Percentiles rank a stretch among this genome's conserved stretches.
Evolutionary conservation across 805 yeast species (phyloP).

Genomic region (Candida dajiaensis): DNA sequence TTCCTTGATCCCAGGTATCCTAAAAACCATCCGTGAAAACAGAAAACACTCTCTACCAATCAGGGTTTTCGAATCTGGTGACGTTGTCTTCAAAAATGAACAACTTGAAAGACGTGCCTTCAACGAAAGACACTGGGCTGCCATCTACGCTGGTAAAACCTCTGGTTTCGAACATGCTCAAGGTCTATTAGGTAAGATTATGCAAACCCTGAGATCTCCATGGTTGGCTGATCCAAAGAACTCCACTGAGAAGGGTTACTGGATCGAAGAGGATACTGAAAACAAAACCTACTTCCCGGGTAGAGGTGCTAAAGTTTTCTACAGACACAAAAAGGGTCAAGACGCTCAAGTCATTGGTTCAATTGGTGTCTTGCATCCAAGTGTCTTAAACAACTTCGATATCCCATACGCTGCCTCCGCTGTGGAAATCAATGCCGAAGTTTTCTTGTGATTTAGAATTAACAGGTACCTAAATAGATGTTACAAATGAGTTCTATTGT

Average conservation of each 20-base stretch:
- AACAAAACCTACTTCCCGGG: constrained; percentile 89
- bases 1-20: constrained; percentile 85
- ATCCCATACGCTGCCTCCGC: constrained; percentile 90
- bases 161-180: constrained; percentile 94
- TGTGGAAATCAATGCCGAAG: constrained; percentile 86
- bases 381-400: constrained; percentile 79
- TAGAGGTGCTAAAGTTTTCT: constrained; percentile 86
- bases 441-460: constrained; percentile 51
- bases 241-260: constrained; percentile 66
- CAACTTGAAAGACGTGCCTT: constrained; percentile 80
- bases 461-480: background rate
- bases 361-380: constrained; percentile 94
- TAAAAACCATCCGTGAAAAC: constrained; percentile 93
- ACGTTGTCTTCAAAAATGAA: constrained; percentile 80
- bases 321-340: constrained; percentile 58
- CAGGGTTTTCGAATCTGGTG: constrained; percentile 92
- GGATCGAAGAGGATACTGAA: constrained; percentile 69
- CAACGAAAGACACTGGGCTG: constrained; percentile 94
- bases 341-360: constrained; percentile 63
- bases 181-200: constrained; percentile 88
- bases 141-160: constrained; percentile 88
- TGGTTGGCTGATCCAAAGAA: constrained; percentile 55
- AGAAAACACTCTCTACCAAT: constrained; percentile 94
- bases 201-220: constrained; percentile 91
- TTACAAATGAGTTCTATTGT: background rate